Base-by-base conservation (phyloP, 2,329 filamentous ascomycete genomes). In the Ophiostoma triangulosporum region DNA sequence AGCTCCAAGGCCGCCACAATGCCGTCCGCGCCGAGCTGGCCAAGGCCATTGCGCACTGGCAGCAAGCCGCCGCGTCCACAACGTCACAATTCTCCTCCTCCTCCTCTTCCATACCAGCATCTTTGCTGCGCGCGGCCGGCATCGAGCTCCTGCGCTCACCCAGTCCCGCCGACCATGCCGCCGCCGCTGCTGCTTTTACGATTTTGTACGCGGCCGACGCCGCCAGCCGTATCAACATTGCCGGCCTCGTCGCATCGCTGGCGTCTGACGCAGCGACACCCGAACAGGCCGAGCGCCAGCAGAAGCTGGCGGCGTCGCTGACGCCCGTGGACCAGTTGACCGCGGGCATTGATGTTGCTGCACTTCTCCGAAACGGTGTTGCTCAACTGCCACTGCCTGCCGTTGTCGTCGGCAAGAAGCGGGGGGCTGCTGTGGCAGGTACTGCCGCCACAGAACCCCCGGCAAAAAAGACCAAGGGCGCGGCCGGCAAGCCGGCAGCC, bases 241-340 rank as follows among this genome's bases (percentile, higher is more conserved):
- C 89, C 8, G 93, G 93, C 1, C 80, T 93, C n/a, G 79, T 97
- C 7, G 93, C 93, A 3, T 84, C 89, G 9, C 80, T 86, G 60
- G 84, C 86, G 17, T 45, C 43, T 0, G 78, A 78, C 2, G 72
- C 70, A 1, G 74, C 54, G 1, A 73, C 40, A 73, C 90, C 17
- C 79, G 83, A 5, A 68, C 81, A 1, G 29, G n/a, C 43, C 9
- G 50, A 46, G n/a, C 50, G 49, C 24, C 54, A 49, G 17, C 49
- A 40, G 43, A 26, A 32, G 20, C 51, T 58, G 12, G 51, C 55
- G 1, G 51, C 52, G 11, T 51, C 43, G 15, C 51, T 60, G 45
- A 55, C 57, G 3, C 56, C 59, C 33, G 73, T 87, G 12, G 73
- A 80, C 8, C 73, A 74, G 29, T 76, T 91, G 31, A 74, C 82